A percentile compares a stretch with the other conserved stretches of the same genome.
phyloP scores from a whole-genome alignment of 1,284 basidiomycete species.

The Heterobasidion parviporum region DNA sequence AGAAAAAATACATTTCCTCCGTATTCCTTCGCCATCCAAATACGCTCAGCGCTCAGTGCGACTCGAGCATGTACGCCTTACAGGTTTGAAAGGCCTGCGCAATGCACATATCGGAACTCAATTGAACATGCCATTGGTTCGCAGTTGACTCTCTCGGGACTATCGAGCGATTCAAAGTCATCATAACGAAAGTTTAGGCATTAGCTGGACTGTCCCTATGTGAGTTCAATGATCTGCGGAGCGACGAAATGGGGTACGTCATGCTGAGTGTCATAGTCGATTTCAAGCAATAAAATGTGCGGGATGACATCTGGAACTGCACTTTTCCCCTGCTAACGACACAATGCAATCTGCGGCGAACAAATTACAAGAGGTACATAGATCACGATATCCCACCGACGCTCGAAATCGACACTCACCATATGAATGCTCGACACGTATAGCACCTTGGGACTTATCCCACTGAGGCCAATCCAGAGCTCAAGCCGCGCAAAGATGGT shows the following conservation, averaged over 20 bases:
- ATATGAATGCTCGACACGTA: background rate
- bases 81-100: too few species aligned
- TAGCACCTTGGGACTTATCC: conserved; percentile 36
- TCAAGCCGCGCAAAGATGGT: conserved; percentile 41
- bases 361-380: conserved; percentile 25
- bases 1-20: too few species aligned
- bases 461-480: conserved; percentile 36
- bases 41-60: too few species aligned
- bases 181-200: too few species aligned
- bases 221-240: too few species aligned
- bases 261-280: background rate
- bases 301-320: background rate
- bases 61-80: too few species aligned
- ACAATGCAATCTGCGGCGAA: conserved; percentile 33
- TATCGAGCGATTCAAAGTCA: too few species aligned
- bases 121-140: too few species aligned
- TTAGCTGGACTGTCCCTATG: too few species aligned
- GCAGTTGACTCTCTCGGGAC: too few species aligned
- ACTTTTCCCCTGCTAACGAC: background rate
- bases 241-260: background rate
- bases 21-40: too few species aligned
- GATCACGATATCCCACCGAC: background rate
- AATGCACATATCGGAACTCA: too few species aligned
- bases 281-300: background rate
- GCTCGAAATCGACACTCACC: background rate